A percentile compares a stretch with the other conserved stretches of the same genome.
Conservation (phyloP, 2,329 filamentous ascomycete species). For the Fusarium pseudocircinatum region DNA sequence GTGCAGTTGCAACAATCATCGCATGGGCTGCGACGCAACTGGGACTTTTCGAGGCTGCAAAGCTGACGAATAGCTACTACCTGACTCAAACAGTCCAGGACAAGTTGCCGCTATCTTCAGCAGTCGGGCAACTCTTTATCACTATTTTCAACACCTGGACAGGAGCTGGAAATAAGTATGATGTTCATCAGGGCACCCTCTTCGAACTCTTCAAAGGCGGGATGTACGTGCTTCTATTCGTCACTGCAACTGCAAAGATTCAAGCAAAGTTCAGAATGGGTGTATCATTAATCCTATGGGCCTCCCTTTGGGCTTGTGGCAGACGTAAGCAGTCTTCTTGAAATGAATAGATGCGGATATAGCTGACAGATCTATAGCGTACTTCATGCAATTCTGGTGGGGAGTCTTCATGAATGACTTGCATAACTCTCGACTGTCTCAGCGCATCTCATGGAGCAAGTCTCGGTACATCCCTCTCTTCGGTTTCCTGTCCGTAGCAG, state of each 20-base stretch:
- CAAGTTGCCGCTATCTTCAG: background rate
- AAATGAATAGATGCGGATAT: fast-evolving
- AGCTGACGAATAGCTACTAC: background rate
- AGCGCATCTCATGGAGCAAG: background rate
- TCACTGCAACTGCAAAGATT: background rate
- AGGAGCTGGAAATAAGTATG: background rate
- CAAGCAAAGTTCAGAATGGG: background rate
- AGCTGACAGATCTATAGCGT: background rate
- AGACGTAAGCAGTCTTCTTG: background rate
- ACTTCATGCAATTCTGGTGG: background rate
- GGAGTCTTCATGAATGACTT: background rate
- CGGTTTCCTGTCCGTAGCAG: background rate
- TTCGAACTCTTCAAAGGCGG: background rate
- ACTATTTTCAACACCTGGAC: background rate
- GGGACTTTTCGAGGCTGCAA: background rate
- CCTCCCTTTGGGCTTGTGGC: background rate
- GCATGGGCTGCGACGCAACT: background rate
- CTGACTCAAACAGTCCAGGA: background rate
- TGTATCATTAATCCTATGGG: background rate
- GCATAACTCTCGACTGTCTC: background rate
- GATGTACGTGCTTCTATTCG: background rate
- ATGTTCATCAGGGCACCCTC: background rate
- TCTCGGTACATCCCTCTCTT: background rate
- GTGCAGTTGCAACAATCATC: background rate
- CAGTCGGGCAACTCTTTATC: background rate